Percentiles rank a stretch among this genome's conserved stretches.
phyloP scores from a whole-genome alignment of 192 early-diverging fungal genomes.

The Backusella westeae region DNA sequence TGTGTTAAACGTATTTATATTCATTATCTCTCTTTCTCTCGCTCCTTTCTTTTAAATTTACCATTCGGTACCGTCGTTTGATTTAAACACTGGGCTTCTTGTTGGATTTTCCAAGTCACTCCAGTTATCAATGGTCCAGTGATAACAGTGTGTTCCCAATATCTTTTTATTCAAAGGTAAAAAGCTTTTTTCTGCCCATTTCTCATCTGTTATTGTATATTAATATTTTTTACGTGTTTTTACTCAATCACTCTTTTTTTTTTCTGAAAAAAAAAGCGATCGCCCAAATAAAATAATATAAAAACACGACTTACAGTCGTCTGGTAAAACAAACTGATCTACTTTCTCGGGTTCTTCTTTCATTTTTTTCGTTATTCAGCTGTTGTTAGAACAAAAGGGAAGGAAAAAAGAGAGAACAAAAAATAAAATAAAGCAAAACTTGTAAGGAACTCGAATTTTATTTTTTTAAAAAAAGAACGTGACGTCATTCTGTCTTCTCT shows the following conservation, averaged over 20 bases:
- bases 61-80: neutral
- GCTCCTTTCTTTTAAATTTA: neutral
- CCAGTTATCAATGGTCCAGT: neutral
- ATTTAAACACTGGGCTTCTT: neutral
- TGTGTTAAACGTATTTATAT: neutral
- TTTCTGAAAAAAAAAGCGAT: neutral
- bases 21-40: neutral
- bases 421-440: neutral
- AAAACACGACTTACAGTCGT: conserved; percentile 8
- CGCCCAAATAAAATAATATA: neutral
- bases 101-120: neutral
- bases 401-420: neutral
- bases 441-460: neutral
- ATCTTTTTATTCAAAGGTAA: neutral
- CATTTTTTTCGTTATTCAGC: neutral
- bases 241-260: neutral
- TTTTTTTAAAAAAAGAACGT: neutral
- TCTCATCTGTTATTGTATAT: neutral
- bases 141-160: neutral
- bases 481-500: no score
- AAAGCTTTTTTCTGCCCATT: neutral
- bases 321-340: neutral
- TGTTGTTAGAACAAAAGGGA: neutral
- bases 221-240: neutral
- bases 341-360: neutral